Conservation (phyloP, 2,329 filamentous ascomycete genomes). For the Amauroascus verrucosus region DNA sequence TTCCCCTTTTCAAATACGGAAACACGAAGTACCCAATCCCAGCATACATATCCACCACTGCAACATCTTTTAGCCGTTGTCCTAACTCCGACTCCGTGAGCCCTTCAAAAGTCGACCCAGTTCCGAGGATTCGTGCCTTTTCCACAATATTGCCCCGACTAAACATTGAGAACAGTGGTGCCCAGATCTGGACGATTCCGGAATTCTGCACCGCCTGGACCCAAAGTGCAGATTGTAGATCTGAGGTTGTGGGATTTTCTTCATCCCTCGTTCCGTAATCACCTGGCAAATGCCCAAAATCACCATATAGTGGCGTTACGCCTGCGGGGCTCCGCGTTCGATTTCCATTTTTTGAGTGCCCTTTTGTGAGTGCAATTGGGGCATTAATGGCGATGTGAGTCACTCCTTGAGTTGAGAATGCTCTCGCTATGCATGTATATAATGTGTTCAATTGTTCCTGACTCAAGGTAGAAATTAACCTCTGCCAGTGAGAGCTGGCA, state of each 20-base stretch:
- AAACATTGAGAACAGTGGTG: slow-evolving; percentile 88
- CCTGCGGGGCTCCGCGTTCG: slow-evolving; percentile 61
- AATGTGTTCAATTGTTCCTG: slow-evolving; percentile 27
- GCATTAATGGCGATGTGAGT: slow-evolving; percentile 52
- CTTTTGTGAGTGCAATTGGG: slow-evolving; percentile 39
- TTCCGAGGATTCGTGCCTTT: slow-evolving; percentile 61
- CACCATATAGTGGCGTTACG: slow-evolving; percentile 59
- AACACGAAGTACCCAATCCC: slow-evolving; percentile 94
- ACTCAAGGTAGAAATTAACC: slow-evolving; percentile 21
- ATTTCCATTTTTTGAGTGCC: slow-evolving; percentile 46
- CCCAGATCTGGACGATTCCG: slow-evolving; percentile 74
- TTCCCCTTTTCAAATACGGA: slow-evolving; percentile 61
- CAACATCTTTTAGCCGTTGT: slow-evolving; percentile 23
- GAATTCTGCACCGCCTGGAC: slow-evolving; percentile 64
- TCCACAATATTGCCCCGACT: slow-evolving; percentile 82
- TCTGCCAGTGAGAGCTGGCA: slow-evolving; percentile 22
- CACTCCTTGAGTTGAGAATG: slow-evolving; percentile 32
- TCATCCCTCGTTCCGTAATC: slow-evolving; percentile 7
- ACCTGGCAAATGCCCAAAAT: slow-evolving; percentile 52
- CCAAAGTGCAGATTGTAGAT: slow-evolving; percentile 67
- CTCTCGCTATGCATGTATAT: slow-evolving; percentile 33
- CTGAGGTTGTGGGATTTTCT: slow-evolving; percentile 30
- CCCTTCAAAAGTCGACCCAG: slow-evolving; percentile 31
- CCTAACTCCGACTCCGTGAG: slow-evolving; percentile 23
- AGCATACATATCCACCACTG: slow-evolving; percentile 69